Conservation (phyloP, 257 asterid genomes). For the Phtheirospermum japonicum region DNA sequence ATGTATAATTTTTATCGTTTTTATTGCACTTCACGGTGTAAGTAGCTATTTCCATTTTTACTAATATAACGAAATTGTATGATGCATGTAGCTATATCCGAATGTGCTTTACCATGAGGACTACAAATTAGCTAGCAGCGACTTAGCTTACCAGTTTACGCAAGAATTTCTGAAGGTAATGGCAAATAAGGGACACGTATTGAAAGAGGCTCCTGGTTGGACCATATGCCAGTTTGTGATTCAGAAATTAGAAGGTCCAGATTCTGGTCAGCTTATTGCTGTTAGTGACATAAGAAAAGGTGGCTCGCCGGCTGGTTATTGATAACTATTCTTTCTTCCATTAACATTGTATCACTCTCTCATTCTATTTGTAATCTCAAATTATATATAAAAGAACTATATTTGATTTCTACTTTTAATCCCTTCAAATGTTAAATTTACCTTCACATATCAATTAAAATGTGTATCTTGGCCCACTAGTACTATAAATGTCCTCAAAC, state of each 20-base stretch:
- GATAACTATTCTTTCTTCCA: background rate
- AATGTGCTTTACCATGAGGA: constrained; percentile 24
- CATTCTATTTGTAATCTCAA: too few relatives aligned
- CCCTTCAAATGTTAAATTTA: too few relatives aligned
- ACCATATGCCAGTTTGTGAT: constrained; percentile 27
- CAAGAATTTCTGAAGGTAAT: background rate
- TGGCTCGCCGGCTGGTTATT: constrained; percentile 27
- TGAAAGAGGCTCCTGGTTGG: background rate
- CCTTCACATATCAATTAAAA: too few relatives aligned
- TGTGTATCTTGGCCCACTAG: too few relatives aligned
- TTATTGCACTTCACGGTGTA: background rate
- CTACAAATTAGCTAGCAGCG: background rate
- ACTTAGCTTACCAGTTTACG: background rate
- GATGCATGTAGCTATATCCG: constrained; percentile 24
- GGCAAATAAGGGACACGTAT: constrained; percentile 22
- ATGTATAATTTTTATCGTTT: background rate
- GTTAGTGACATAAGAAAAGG: constrained; percentile 30
- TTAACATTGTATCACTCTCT: background rate
- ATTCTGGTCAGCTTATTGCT: constrained; percentile 25
- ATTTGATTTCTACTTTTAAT: too few relatives aligned
- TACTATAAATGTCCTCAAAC: too few relatives aligned
- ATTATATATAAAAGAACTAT: too few relatives aligned
- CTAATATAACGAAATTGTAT: background rate
- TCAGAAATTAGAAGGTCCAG: constrained; percentile 17
- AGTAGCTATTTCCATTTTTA: too few relatives aligned